A percentile compares a stretch with the other conserved stretches of the same genome.
Evolutionary conservation across 768 basidiomycete genomes (phyloP).

Genomic region (Tylopilus subfusipes): DNA sequence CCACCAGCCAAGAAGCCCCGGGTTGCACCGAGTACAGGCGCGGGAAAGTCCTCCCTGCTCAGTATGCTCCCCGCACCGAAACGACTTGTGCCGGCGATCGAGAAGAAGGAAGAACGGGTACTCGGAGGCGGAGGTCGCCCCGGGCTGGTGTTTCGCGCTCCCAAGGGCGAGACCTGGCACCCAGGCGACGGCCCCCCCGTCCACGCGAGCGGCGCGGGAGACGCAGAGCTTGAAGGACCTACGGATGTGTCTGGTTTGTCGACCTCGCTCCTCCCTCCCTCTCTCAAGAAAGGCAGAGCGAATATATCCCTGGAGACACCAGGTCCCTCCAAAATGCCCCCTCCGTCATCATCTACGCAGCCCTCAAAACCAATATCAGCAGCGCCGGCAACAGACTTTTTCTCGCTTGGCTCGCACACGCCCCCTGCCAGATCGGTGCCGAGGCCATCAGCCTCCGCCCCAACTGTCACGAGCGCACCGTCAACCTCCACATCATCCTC

Average conservation of each 20-base stretch:
- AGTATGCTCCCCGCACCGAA: slow-evolving; percentile 77
- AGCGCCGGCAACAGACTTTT: slow-evolving; percentile 56
- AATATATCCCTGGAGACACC: slow-evolving; percentile 52
- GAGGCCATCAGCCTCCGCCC: background rate
- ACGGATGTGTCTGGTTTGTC: slow-evolving; percentile 19
- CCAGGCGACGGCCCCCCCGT: slow-evolving; percentile 15
- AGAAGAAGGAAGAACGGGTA: slow-evolving; percentile 45
- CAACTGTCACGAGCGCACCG: slow-evolving; percentile 36
- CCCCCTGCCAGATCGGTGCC: slow-evolving; percentile 4
- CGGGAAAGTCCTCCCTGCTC: slow-evolving; percentile 61
- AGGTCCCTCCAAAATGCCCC: slow-evolving; percentile 11
- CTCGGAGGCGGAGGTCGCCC: slow-evolving; percentile 63
- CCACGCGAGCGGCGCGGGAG: slow-evolving; percentile 17
- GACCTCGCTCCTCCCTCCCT: slow-evolving; percentile 55
- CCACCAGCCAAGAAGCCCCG: slow-evolving; percentile 61
- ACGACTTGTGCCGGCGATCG: slow-evolving; percentile 40
- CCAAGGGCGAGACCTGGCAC: slow-evolving; percentile 12
- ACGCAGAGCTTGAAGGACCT: background rate
- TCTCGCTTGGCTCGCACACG: slow-evolving; percentile 50
- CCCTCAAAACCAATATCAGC: slow-evolving; percentile 21
- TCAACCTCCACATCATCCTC: slow-evolving; percentile 73
- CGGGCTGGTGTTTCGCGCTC: slow-evolving; percentile 55
- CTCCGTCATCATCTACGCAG: slow-evolving; percentile 6
- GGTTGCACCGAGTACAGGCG: slow-evolving; percentile 41
- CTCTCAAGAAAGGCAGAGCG: slow-evolving; percentile 54